Evolutionary conservation across 495 filamentous ascomycete genomes (phyloP), one percentile per base, ranked within the genome.

Genomic region (Daldinia loculata): DNA sequence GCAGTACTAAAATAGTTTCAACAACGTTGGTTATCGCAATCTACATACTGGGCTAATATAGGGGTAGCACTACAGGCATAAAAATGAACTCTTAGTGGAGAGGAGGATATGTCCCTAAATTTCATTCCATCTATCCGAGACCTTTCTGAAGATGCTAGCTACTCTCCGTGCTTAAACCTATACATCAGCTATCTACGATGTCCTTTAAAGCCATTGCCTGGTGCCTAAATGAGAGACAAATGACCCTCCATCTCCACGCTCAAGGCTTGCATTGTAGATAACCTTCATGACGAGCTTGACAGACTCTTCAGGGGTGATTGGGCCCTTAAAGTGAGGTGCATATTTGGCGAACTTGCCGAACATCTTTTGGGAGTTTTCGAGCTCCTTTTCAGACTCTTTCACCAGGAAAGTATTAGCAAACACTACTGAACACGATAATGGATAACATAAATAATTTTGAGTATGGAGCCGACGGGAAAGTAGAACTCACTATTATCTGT

Each of bases 201-300:
- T 4, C 5, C 48, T 48, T 56, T 36, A 72, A 17, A 72, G n/a
- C 65, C 65, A 72, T 32, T 69, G 61, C 39, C 53, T 61, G 15
- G 14, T 87, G 6, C 87, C 86, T 61, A 76, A 69, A 30, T 89
- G 87, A 6, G 86, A 88, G 0, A 89, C 32, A 70, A 86, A 87
- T 0, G 79, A 66, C 4, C 88, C 88, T 7, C 79, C 84, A 65
- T 83, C 48, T 3, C 85, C 85, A 39, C 76, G 75, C 56, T 85
- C 82, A 6, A 89, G 76, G 34, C 78, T 85, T 12, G 83, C 75
- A 5, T 77, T 84, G 12, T 86, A 76, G 43, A 79, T 74, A 6
- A 84, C 75, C 2, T 76, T 72, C 53, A 76, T 60, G 0, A 87
- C 64, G 52, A 56, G 52, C 9, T 58, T 72, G 8, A 88, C 77